Conservation (phyloP, 1,284 basidiomycete genomes). For the Ustilago nuda region DNA sequence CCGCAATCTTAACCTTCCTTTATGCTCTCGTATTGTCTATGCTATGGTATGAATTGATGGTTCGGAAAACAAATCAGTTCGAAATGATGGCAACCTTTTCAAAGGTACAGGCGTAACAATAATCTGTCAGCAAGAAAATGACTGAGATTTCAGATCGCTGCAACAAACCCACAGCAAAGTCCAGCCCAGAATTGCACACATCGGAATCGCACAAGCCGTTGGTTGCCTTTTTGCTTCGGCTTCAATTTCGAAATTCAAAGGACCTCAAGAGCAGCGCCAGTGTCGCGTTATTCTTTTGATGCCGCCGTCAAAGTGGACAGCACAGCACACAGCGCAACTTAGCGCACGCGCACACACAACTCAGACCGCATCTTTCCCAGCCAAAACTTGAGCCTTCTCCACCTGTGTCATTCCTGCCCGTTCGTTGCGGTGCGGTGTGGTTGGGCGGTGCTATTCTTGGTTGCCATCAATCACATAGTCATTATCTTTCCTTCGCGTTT, state of each 20-base stretch:
- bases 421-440: background rate
- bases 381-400: slow-evolving; percentile 22
- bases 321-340: slow-evolving; percentile 6
- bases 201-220: slow-evolving; percentile 1
- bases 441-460: slow-evolving; percentile 10
- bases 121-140: slow-evolving; percentile 5
- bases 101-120: background rate
- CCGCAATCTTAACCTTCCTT: too few species aligned
- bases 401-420: background rate
- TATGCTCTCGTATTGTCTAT: too few species aligned
- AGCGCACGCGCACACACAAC: slow-evolving; percentile 5
- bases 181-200: background rate
- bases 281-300: slow-evolving; percentile 5
- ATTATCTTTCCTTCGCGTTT: background rate
- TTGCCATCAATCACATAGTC: slow-evolving; percentile 11
- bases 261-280: slow-evolving; percentile 8
- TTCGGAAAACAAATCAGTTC: background rate
- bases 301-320: slow-evolving; percentile 7
- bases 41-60: too few species aligned
- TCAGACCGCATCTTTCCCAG: slow-evolving; percentile 2
- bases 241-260: background rate
- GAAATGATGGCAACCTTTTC: slow-evolving; percentile 2
- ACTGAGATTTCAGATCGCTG: slow-evolving; percentile 2
- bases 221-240: background rate
- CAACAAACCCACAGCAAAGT: background rate